These are phyloP conservation scores for Sarocladium brachiariae DNA, from an alignment of 2,329 filamentous ascomycete genomes.

Conservation along the genomic window DNA sequence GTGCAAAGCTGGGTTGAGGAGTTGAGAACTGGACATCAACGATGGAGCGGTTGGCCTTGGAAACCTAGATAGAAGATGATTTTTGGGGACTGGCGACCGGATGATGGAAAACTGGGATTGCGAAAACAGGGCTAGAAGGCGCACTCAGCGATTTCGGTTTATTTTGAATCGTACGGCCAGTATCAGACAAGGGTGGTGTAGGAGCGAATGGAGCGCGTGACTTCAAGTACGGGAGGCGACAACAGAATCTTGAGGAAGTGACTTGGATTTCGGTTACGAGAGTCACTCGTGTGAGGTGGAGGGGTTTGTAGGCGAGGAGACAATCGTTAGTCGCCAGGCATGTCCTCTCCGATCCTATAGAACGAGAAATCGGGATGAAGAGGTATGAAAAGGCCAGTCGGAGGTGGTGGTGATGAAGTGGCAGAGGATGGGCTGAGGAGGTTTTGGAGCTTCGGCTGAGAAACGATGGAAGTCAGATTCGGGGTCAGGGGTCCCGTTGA, in stretches of 20 bases:
- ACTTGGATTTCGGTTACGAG: not conserved
- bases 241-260: not conserved
- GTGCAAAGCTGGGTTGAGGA: not conserved
- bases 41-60: not conserved
- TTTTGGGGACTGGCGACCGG: not conserved
- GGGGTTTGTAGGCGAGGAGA: not conserved
- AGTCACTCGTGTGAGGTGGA: not conserved
- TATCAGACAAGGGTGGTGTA: not conserved
- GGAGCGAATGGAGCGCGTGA: slow-evolving; percentile 1
- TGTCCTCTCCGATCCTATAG: no score
- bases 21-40: not conserved
- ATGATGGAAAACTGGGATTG: not conserved
- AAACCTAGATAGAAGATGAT: not conserved
- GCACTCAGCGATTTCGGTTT: not conserved
- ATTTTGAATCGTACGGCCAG: not conserved
- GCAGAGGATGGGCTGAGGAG: not conserved
- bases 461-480: not conserved
- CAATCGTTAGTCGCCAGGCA: not conserved
- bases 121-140: not conserved
- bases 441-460: not conserved
- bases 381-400: no score
- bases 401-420: not conserved
- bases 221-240: not conserved
- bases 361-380: no score
- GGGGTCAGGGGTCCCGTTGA: slow-evolving; percentile 7